phyloP scores from a whole-genome alignment of 2,329 filamentous ascomycete genomes.

The Pseudocercospora crystallina region DNA sequence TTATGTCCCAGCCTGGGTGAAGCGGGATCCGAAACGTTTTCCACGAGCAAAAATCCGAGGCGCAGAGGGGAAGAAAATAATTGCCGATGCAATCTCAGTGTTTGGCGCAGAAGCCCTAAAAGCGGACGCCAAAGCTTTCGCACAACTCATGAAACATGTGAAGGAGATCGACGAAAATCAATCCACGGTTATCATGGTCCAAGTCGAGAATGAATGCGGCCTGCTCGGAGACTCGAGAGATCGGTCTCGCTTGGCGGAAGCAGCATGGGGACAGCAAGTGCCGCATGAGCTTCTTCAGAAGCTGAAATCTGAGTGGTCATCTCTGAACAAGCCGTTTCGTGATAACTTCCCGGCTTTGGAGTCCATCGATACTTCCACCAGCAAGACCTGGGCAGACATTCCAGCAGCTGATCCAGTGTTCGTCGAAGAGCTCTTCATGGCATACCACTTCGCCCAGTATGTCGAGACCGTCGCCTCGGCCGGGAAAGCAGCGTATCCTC shows the following conservation, averaged over 20 bases:
- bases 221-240: conserved; percentile 55
- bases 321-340: conserved; percentile 22
- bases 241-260: conserved; percentile 42
- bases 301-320: conserved; percentile 7
- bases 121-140: conserved; percentile 43
- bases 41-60: conserved; percentile 34
- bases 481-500: conserved; percentile 42
- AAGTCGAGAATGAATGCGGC: conserved; percentile 58
- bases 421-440: conserved; percentile 52
- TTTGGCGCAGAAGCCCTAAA: conserved; percentile 39
- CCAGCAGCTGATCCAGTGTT: conserved; percentile 41
- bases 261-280: conserved; percentile 41
- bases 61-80: conserved; percentile 14
- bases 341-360: too few species aligned
- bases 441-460: conserved; percentile 46
- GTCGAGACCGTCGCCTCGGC: conserved; percentile 43
- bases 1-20: conserved; percentile 44
- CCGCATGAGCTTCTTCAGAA: conserved; percentile 37
- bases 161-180: conserved; percentile 47
- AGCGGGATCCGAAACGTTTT: conserved; percentile 35
- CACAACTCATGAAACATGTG: conserved; percentile 40
- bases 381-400: conserved; percentile 40
- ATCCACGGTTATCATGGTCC: conserved; percentile 55
- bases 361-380: conserved; percentile 19
- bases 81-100: conserved; percentile 37